Percentiles rank a stretch among this genome's conserved stretches.
Conservation (phyloP, 2,329 filamentous ascomycete genomes). For the Aspergillus fumigatus region DNA sequence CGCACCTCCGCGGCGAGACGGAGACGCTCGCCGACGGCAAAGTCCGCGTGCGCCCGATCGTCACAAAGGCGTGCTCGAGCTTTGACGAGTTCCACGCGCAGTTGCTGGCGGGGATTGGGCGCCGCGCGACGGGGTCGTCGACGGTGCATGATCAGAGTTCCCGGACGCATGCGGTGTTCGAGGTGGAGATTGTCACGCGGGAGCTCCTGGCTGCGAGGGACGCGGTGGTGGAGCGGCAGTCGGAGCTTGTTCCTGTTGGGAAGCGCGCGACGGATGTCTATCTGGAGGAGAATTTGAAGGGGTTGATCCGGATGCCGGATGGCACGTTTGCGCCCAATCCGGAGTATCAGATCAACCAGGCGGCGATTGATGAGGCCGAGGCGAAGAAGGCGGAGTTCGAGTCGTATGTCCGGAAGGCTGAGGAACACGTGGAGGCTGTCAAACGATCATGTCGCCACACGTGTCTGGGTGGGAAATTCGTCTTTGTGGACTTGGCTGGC, state of each 20-base stretch:
- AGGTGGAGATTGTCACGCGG: constrained; percentile 40
- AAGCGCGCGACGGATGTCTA: constrained; percentile 41
- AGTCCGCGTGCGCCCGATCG: constrained; percentile 40
- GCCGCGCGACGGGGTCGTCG: constrained; percentile 35
- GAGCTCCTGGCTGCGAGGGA: constrained; percentile 33
- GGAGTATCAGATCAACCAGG: constrained; percentile 33
- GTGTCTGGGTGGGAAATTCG: constrained; percentile 39
- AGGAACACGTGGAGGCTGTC: constrained; percentile 25
- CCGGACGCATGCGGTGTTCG: constrained; percentile 42
- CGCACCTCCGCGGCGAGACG: constrained; percentile 41
- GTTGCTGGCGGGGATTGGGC: constrained; percentile 26
- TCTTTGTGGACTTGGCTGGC: constrained; percentile 46
- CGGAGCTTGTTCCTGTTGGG: constrained; percentile 43
- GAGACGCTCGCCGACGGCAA: constrained; percentile 38
- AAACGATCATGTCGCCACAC: constrained; percentile 17
- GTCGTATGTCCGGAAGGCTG: constrained; percentile 29
- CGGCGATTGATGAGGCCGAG: constrained; percentile 38
- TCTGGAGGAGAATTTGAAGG: constrained; percentile 35
- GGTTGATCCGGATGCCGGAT: constrained; percentile 23
- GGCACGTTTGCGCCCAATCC: constrained; percentile 35
- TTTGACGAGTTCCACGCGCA: constrained; percentile 29
- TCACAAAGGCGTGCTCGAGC: constrained; percentile 25
- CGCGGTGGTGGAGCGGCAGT: constrained; percentile 39
- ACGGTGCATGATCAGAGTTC: constrained; percentile 44
- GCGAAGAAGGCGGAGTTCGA: constrained; percentile 36